Base-by-base conservation (phyloP, 495 filamentous ascomycete genomes). In the Annulohypoxylon moriforme region DNA sequence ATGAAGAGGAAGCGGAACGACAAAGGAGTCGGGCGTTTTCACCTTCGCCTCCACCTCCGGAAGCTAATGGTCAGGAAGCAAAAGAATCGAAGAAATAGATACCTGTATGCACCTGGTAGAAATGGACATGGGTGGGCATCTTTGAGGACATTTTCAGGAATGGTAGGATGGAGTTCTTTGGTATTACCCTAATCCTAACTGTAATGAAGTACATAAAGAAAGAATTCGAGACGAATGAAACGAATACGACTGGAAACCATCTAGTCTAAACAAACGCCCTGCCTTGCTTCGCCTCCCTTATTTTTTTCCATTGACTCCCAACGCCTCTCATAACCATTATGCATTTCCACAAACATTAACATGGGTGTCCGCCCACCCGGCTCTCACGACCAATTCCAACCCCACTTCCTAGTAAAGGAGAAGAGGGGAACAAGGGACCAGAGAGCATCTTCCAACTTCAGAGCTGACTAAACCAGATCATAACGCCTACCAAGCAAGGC, bases 261-360 rank as follows among this genome's bases (percentile, higher is more conserved):
- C 8, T n/a, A 8, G 36, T 53, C 64, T 63, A 9, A 44, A 46
- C 36, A 59, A 68, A 73, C 70, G 70, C 70, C 65, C 61, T 8
- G 9, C 38, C 33, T 72, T 40, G 4, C n/a, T 11, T 50, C 20
- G 14, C 38, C 11, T 25, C 27, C 11, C 50, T 62, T 31, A 36
- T 24, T 50, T 34, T 24, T 50, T 34, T 14, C 25, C 56, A 33
- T 56, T 1, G 14, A 25, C 59, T n/a, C 61, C 22, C 13, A 53
- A 73, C 65, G 60, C 70, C 65, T 4, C 16, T 64, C 67, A 44
- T 70, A 66, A 69, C 60, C 60, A 64, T 24, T 56, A 53, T 64
- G 53, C 60, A 29, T 52, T 47, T 29, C 58, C 58, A 47, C 46
- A 44, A 42, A 55, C 60, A 63, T 52, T 50, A 60, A 16, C 44